phyloP scores from a whole-genome alignment of 2,329 filamentous ascomycete species.

The Verticillium klebahnii region DNA sequence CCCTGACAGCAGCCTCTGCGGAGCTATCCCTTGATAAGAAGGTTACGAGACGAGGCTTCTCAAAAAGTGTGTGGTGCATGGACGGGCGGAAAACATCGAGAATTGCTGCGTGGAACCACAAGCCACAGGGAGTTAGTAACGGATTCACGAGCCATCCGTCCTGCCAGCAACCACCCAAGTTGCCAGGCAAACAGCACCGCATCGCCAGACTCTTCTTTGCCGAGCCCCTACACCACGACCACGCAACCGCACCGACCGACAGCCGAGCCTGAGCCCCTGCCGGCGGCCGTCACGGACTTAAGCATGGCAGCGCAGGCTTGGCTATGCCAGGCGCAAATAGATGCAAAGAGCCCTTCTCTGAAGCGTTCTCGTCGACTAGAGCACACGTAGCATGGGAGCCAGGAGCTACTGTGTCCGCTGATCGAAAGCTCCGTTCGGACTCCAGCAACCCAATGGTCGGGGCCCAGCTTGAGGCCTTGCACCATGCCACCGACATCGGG shows the following conservation, averaged over 20 bases:
- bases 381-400: background rate
- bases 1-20: too few relatives aligned
- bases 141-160: background rate
- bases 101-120: too few relatives aligned
- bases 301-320: background rate
- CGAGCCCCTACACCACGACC: background rate
- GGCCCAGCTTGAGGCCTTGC: background rate
- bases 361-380: background rate
- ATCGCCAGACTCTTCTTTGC: background rate
- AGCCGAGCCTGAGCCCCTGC: background rate
- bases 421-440: background rate
- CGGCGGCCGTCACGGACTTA: background rate
- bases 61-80: too few relatives aligned
- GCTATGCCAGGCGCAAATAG: background rate
- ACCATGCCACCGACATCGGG: background rate
- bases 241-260: background rate
- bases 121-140: background rate
- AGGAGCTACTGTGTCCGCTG: background rate
- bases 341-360: background rate
- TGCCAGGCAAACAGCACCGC: background rate
- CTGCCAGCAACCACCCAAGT: background rate
- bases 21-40: too few relatives aligned
- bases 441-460: background rate
- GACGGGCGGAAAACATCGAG: too few relatives aligned
- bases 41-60: too few relatives aligned